Evolutionary conservation across 805 yeast species (phyloP).

Genomic region (Jamesozyma piceae): DNA sequence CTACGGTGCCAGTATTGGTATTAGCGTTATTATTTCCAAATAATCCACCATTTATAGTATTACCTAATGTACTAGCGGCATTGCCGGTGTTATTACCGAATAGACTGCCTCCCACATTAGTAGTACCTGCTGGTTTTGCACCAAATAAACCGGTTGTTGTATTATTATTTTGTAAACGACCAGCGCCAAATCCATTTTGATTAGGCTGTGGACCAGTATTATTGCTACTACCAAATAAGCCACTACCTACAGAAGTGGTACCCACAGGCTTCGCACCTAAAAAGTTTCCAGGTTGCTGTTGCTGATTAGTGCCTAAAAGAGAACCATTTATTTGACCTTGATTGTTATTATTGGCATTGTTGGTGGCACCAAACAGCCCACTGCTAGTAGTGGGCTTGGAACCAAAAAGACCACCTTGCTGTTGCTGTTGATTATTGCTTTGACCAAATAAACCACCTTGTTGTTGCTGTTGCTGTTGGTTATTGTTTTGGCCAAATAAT

Average conservation of each 20-base stretch:
- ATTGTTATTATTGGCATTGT: conserved; percentile 16
- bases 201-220: not conserved
- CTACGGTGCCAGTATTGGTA: not conserved
- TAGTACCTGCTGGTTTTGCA: not conserved
- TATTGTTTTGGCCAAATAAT: conserved; percentile 23
- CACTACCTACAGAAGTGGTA: conserved; percentile 4
- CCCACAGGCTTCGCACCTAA: conserved; percentile 1
- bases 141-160: conserved; percentile 20
- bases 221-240: conserved; percentile 8
- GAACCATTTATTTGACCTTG: conserved; percentile 18
- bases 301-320: not conserved
- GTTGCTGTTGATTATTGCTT: conserved; percentile 7
- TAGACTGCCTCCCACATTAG: conserved; percentile 7
- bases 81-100: conserved; percentile 7
- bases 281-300: not conserved
- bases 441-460: conserved; percentile 29
- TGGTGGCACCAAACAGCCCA: conserved; percentile 18
- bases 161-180: not conserved
- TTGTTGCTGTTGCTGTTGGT: conserved; percentile 3
- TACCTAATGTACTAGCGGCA: not conserved
- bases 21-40: conserved; percentile 13
- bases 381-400: conserved; percentile 12
- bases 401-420: conserved; percentile 14
- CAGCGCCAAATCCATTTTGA: not conserved
- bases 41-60: conserved; percentile 26